Conservation (phyloP, 2,329 filamentous ascomycete species). For the Dactylellina cionopaga region DNA sequence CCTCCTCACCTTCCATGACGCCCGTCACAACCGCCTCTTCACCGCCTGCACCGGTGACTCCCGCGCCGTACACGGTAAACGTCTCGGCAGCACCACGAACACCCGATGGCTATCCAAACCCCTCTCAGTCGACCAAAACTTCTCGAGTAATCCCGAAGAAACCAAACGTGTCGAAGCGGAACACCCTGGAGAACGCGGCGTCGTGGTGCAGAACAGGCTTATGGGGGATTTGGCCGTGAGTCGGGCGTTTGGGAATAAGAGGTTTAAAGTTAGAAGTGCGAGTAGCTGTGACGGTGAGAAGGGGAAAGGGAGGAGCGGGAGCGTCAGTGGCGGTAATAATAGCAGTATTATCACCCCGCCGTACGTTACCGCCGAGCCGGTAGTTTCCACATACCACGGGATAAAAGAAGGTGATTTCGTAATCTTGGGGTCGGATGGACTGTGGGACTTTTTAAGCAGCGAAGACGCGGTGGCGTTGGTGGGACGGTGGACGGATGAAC, state of each 20-base stretch:
- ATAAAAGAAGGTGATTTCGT: slow-evolving; percentile 69
- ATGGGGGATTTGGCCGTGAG: slow-evolving; percentile 71
- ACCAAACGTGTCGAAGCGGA: slow-evolving; percentile 66
- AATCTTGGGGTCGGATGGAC: slow-evolving; percentile 73
- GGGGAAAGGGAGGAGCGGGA: background rate
- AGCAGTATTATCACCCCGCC: slow-evolving; percentile 66
- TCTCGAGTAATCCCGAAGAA: slow-evolving; percentile 70
- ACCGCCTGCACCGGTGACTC: slow-evolving; percentile 76
- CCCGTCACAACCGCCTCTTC: slow-evolving; percentile 65
- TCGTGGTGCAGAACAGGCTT: slow-evolving; percentile 69
- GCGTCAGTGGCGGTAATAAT: slow-evolving; percentile 56
- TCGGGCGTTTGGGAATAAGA: slow-evolving; percentile 74
- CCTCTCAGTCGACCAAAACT: slow-evolving; percentile 73
- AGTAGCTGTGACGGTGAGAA: slow-evolving; percentile 61
- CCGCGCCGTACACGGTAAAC: slow-evolving; percentile 71
- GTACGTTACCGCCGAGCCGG: slow-evolving; percentile 75
- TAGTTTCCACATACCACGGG: slow-evolving; percentile 67
- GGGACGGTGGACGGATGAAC: slow-evolving; percentile 66
- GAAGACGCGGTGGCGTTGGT: slow-evolving; percentile 70
- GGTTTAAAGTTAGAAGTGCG: slow-evolving; percentile 75
- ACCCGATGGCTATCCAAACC: slow-evolving; percentile 66
- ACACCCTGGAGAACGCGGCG: slow-evolving; percentile 68
- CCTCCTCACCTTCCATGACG: slow-evolving; percentile 71
- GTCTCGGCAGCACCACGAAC: slow-evolving; percentile 60
- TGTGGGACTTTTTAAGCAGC: slow-evolving; percentile 72